Evolutionary conservation across 495 filamentous ascomycete species (phyloP), one percentile per base, ranked within the genome.

Genomic region (Aspergillus cristatus): DNA sequence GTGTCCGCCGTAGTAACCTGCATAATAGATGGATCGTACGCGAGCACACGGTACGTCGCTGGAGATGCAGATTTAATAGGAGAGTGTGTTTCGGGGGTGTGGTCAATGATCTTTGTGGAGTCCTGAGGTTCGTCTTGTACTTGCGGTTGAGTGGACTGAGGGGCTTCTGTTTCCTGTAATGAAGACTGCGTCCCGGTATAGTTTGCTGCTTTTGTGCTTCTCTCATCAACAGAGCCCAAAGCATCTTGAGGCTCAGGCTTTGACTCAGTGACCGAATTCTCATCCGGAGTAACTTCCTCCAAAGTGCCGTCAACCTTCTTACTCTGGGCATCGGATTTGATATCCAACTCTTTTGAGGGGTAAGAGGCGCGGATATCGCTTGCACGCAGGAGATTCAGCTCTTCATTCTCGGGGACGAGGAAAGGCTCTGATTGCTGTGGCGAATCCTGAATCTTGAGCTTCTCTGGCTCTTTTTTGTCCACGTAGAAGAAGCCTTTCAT

Each of bases 11-110:
- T 65, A 11, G 67, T 70, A 18, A 89, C 58, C 33, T 66, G 56
- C 17, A 79, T 68, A 38, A 67, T 78, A n/a, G 65, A 67, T 11
- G 76, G 63, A 47, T 91, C 81, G 49, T 82, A 86, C 11, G 76
- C 82, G 8, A 91, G 65, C 25, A 91, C 71, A 40, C 78, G 84
- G 62, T 86, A 89, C 3, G 71, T 32, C 1, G 67, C 67, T 14
- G 69, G 63, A 15, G 62, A 42, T 14, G 33, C 16, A 12, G 31
- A 8, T 7, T 38, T 11, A 13, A 6, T 12, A 18, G 29, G 8
- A 14, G 11, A 10, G 5, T 2, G 6, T 12, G 12, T 6, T 7
- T 14, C 20, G n/a, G n/a, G n/a, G n/a, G n/a, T n/a, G n/a, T n/a
- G n/a, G n/a, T n/a, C n/a, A n/a, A n/a, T n/a, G n/a, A n/a, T n/a